phyloP scores from a whole-genome alignment of 176 grass and related monocot species.

The Eragrostis nindensis region DNA sequence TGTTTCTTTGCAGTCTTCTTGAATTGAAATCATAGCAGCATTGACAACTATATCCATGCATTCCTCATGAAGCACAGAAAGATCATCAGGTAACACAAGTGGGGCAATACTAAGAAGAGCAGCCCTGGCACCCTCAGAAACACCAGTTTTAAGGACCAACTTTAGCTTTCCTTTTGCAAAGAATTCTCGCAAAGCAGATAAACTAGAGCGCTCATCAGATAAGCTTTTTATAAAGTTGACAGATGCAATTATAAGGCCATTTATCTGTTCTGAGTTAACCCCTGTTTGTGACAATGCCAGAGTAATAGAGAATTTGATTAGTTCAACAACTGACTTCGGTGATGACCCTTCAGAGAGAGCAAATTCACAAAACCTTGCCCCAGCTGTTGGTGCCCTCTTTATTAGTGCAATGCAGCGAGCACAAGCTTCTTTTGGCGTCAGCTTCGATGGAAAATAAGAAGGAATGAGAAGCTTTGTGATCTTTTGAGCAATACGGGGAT shows the following conservation, averaged over 20 bases:
- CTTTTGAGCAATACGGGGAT: conserved; percentile 81
- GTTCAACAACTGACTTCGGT: conserved; percentile 63
- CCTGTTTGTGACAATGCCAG: conserved; percentile 72
- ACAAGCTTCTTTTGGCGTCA: conserved; percentile 68
- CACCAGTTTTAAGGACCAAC: conserved; percentile 54
- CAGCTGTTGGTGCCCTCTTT: conserved; percentile 78
- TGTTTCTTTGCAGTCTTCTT: conserved; percentile 59
- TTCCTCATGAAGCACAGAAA: conserved; percentile 53
- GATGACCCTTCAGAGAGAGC: conserved; percentile 78
- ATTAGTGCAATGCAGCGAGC: conserved; percentile 75
- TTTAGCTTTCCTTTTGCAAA: conserved; percentile 68
- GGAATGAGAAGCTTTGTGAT: conserved; percentile 88
- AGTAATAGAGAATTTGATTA: conserved; percentile 57
- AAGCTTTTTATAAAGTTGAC: conserved; percentile 77
- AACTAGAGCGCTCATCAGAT: conserved; percentile 50
- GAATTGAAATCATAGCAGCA: conserved; percentile 51
- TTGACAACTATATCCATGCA: conserved; percentile 72
- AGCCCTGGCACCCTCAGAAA: conserved; percentile 73
- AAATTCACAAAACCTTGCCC: conserved; percentile 95
- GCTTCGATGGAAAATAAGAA: conserved; percentile 90
- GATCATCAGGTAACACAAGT: conserved; percentile 58
- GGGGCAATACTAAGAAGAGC: conserved; percentile 70
- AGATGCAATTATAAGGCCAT: conserved; percentile 76
- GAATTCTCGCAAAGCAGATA: conserved; percentile 60
- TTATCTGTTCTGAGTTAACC: conserved; percentile 65